Conservation (phyloP, 345 rosid genomes). For the Eucalyptus guilfoylei region DNA sequence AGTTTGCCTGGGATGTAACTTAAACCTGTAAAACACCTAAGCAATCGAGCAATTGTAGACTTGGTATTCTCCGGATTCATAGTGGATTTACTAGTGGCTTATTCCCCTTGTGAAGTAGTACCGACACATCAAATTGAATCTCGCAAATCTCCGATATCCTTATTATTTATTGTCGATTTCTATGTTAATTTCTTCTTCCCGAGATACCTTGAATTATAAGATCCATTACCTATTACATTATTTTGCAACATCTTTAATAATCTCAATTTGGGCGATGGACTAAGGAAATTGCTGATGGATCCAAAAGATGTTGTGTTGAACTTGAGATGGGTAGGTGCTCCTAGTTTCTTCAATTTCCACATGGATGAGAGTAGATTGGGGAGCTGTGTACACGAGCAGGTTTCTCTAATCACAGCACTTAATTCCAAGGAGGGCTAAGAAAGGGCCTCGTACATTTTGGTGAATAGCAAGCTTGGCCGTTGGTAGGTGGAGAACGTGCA, state of each 20-base stretch:
- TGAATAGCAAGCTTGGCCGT: neutral
- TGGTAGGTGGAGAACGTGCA: neutral
- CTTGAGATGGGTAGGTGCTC: neutral
- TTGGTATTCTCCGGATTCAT: neutral
- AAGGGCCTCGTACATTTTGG: neutral
- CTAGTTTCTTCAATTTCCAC: neutral
- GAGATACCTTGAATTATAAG: neutral
- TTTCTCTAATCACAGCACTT: neutral
- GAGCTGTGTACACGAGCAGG: neutral
- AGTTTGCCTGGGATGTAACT: rapidly evolving
- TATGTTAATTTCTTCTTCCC: neutral
- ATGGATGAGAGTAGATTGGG: neutral
- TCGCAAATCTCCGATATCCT: rapidly evolving
- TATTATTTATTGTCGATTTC: neutral
- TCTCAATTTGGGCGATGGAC: neutral
- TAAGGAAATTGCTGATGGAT: neutral
- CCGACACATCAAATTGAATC: rapidly evolving
- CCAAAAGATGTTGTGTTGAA: neutral
- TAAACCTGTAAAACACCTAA: neutral
- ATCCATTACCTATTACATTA: neutral
- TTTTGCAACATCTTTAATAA: neutral
- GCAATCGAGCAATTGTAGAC: neutral
- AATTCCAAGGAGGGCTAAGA: neutral
- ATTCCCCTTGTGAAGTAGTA: rapidly evolving
- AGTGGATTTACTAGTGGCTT: neutral